Conservation (phyloP, 192 early-diverging fungal genomes). For the Rhizophagus clarus region DNA sequence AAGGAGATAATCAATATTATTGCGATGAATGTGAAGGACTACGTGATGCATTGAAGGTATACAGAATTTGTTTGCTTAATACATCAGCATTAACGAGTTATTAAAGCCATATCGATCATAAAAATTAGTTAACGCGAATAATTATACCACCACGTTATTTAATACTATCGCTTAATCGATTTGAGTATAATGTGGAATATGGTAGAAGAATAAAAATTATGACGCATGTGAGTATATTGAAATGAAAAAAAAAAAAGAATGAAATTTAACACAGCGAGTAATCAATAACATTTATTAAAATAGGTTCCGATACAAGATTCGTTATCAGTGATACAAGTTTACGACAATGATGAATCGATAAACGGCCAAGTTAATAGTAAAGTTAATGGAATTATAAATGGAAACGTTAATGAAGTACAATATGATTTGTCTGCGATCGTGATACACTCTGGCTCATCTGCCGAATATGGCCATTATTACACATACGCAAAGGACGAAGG, state of each 20-base stretch:
- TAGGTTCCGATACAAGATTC: background rate
- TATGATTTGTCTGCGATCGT: constrained; percentile 52
- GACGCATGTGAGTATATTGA: constrained; percentile 23
- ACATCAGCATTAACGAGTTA: background rate
- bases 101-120: background rate
- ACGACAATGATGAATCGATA: background rate
- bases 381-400: background rate
- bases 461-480: constrained; percentile 58
- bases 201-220: constrained; percentile 28
- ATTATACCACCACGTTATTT: constrained; percentile 20
- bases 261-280: background rate
- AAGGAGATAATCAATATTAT: constrained; percentile 32
- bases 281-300: background rate
- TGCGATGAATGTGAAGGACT: constrained; percentile 23
- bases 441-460: constrained; percentile 48
- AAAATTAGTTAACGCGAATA: constrained; percentile 19
- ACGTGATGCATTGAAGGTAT: constrained; percentile 31
- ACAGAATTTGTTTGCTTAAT: background rate
- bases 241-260: background rate
- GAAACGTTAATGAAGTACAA: background rate
- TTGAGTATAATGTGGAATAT: constrained; percentile 29
- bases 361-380: background rate
- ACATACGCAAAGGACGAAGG: constrained; percentile 46
- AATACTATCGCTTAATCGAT: constrained; percentile 34
- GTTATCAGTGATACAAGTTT: background rate